Evolutionary conservation across 768 basidiomycete species (phyloP), one percentile per base, ranked within the genome.

Genomic region (Hemileccinum rubropunctum): DNA sequence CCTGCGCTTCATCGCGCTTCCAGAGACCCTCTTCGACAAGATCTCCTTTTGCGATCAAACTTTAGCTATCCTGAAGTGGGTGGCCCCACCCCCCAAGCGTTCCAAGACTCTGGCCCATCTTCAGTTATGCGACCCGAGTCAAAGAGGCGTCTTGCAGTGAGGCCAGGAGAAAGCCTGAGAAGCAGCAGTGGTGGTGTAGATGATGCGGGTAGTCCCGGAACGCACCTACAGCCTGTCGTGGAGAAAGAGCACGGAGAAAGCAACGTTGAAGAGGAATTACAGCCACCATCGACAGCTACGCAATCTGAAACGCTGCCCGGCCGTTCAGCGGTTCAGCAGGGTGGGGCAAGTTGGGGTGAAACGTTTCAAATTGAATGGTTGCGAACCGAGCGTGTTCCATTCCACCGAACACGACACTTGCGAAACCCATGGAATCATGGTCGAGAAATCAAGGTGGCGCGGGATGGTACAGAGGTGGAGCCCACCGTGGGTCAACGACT

Each of bases 381-480:
- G 39, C 80, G 77, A 56, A 88, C 82, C 0, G 71, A 79, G 12
- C 75, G 77, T 3, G 65, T 98, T 3, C 83, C 91, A 0, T 98
- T 98, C 68, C 69, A 75, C 53, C 80, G 80, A 39, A 87, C 87
- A 30, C 78, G 84, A 23, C 87, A 92, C 62, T 67, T 97, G 45
- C 82, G 90, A 36, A 98, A 98, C 63, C 86, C 87, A 3, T 98
- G 94, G 93, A 98, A 98, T 58, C 82, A 91, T 56, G 89, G 88
- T 51, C 73, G 81, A 43, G 84, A 89, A 60, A 77, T 90, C 39
- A 88, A 90, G 72, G 82, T 90, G 8, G 92, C 89, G 12, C 75
- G 90, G 42, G 91, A 95, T 63, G 95, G 95, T 15, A 97, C 94
- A 1, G 95, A 98, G 64, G 65, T 98, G 17, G 95, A 98, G 64